phyloP scores from a whole-genome alignment of 202 grass and related monocot species.

The Panicum hallii region DNA sequence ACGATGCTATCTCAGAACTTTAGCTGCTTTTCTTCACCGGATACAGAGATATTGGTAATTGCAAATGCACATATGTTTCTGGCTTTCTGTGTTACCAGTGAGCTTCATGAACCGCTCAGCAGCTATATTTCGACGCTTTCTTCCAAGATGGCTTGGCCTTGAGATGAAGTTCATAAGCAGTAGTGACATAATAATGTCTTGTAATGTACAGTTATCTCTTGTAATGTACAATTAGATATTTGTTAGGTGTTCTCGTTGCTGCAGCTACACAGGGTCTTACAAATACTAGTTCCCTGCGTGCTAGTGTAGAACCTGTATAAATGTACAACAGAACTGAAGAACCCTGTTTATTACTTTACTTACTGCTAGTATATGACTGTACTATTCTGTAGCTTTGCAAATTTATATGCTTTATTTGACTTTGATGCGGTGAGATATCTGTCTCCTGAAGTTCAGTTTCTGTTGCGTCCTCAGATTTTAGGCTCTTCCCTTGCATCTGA shows the following conservation, averaged over 20 bases:
- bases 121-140: not conserved
- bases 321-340: slow-evolving; percentile 23
- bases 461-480: not conserved
- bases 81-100: not conserved
- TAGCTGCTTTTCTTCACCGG: not conserved
- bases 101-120: not conserved
- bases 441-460: not conserved
- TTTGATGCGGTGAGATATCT: too few relatives aligned
- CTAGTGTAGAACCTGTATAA: not conserved
- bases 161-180: not conserved
- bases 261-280: slow-evolving; percentile 20
- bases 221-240: not conserved
- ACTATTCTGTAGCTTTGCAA: slow-evolving; percentile 14
- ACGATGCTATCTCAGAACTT: not conserved
- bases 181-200: not conserved
- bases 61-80: not conserved
- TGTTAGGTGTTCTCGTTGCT: not conserved
- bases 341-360: not conserved
- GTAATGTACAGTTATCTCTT: not conserved
- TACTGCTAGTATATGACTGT: not conserved
- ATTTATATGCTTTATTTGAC: not conserved
- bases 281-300: not conserved
- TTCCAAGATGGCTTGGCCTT: slow-evolving; percentile 7
- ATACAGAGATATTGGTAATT: not conserved
- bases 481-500: not conserved